Base-by-base conservation (phyloP, 1,284 basidiomycete genomes). In the Fomitopsis palustris region DNA sequence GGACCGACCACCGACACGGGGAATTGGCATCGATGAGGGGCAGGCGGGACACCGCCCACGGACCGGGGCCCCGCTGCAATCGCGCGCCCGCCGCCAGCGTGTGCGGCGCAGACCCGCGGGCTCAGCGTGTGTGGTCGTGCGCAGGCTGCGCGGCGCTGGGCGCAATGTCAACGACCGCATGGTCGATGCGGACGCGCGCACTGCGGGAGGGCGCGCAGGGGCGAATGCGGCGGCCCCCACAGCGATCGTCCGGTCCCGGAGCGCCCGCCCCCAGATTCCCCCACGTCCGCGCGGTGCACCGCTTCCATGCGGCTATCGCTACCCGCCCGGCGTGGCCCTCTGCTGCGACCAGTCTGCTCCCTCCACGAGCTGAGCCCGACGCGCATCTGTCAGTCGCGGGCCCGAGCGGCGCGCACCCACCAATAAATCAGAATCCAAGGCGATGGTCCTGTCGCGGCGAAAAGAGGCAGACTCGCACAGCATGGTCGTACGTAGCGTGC, bases 1-100 rank as follows among this genome's bases (percentile, higher is more conserved):
- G 45, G 21, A 23, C 21, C 25, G 31, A 35, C 49, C 14, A 33
- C 31, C 49, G 27, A 29, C 49, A 33, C 31, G 31, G 12, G 16
- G 5, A 51, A 51, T 51, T 6, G 12, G 17, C 53, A 58, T 58
- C 57, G 52, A 58, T 58, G 57, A 38, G 42, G 52, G 14, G 23
- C 23, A 25, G 31, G 17, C 56, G 56, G 42, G 37, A 16, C 27
- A 19, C 57, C 52, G 57, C 49, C n/a, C 3, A 10, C 12, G 35
- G 21, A 10, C 38, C 21, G 9, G 29, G 21, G 12, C 5, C 1
- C 53, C 49, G 49, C 49, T 35, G n/a, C 49, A 27, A 21, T 21
- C 25, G 2, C 12, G 25, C 45, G 45, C 12, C 45, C 51, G 31
- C 49, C 33, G 35, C 35, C 31, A 14, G 23, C 39, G 25, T 31